A percentile compares a stretch with the other conserved stretches of the same genome.
Evolutionary conservation across 1,284 basidiomycete genomes (phyloP).

Genomic region (Ustilago vetiveriae): DNA sequence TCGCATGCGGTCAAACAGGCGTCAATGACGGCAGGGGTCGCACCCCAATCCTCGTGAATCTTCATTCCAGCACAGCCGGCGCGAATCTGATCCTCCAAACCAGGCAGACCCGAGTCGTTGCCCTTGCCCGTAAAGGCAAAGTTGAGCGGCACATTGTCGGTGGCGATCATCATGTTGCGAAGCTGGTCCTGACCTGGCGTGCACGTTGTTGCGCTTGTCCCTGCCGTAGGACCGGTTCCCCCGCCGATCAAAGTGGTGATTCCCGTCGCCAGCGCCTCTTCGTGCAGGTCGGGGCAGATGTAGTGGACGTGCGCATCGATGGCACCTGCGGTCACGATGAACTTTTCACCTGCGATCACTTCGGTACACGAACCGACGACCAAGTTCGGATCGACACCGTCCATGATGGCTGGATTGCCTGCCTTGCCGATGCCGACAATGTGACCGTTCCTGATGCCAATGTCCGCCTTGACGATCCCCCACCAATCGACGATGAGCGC

Average conservation of each 20-base stretch:
- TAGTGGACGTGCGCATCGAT: conserved; percentile 84
- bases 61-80: conserved; percentile 93
- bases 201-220: conserved; percentile 93
- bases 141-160: conserved; percentile 88
- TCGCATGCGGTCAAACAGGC: conserved; percentile 83
- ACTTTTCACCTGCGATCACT: conserved; percentile 91
- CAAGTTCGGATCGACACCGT: conserved; percentile 78
- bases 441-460: conserved; percentile 85
- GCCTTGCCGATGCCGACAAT: conserved; percentile 94
- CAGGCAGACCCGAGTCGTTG: conserved; percentile 81
- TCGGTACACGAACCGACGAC: conserved; percentile 57
- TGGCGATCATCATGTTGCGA: conserved; percentile 70
- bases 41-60: conserved; percentile 98
- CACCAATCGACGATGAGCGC: conserved; percentile 93
- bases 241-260: conserved; percentile 69
- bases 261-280: conserved; percentile 72
- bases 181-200: conserved; percentile 73
- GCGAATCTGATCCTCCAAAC: conserved; percentile 81
- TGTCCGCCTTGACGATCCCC: conserved; percentile 98
- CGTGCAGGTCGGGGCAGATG: conserved; percentile 89
- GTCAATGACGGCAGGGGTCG: conserved; percentile 84
- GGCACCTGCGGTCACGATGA: conserved; percentile 91
- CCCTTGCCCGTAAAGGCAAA: conserved; percentile 83
- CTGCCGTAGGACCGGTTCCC: conserved; percentile 87
- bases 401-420: conserved; percentile 95